A percentile compares a stretch with the other conserved stretches of the same genome.
Evolutionary conservation across 1,139 yeast genomes (phyloP).

Genomic region (Insectozyma bohioensis): DNA sequence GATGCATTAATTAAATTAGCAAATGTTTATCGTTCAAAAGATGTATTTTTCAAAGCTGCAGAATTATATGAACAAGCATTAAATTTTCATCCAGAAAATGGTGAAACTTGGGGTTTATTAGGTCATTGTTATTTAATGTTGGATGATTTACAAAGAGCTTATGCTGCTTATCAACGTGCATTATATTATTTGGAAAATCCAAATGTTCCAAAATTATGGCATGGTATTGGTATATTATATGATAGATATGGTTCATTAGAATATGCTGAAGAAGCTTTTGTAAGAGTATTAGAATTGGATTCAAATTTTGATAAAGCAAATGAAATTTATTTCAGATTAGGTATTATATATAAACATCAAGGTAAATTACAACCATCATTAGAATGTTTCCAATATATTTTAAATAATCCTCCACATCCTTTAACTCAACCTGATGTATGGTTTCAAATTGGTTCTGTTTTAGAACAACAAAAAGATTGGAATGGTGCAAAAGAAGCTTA

Average conservation of each 20-base stretch:
- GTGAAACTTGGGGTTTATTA: constrained; percentile 95
- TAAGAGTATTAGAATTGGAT: constrained; percentile 91
- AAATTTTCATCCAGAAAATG: constrained; percentile 79
- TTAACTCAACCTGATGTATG: constrained; percentile 95
- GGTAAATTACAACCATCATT: constrained; percentile 82
- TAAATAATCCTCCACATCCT: constrained; percentile 91
- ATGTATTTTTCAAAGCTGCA: constrained; percentile 90
- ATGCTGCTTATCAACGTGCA: constrained; percentile 96
- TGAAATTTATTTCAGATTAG: constrained; percentile 92
- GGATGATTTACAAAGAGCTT: constrained; percentile 93
- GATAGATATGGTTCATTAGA: constrained; percentile 95
- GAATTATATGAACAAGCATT: constrained; percentile 89
- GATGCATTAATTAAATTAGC: constrained; percentile 85
- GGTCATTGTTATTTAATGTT: constrained; percentile 97
- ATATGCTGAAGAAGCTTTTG: constrained; percentile 97
- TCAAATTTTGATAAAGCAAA: constrained; percentile 95
- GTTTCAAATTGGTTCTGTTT: constrained; percentile 96
- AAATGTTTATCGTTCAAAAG: constrained; percentile 82
- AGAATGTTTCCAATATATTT: constrained; percentile 90
- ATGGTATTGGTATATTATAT: constrained; percentile 93
- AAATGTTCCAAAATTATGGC: constrained; percentile 96
- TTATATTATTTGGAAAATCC: constrained; percentile 88
- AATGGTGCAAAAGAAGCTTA: constrained; percentile 92
- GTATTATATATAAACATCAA: constrained; percentile 96
- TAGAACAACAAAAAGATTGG: constrained; percentile 93